A percentile compares a stretch with the other conserved stretches of the same genome.
These are phyloP conservation scores for Dendrobium officinale DNA, from an alignment of 106 monocot genomes.

Conservation along the genomic window DNA sequence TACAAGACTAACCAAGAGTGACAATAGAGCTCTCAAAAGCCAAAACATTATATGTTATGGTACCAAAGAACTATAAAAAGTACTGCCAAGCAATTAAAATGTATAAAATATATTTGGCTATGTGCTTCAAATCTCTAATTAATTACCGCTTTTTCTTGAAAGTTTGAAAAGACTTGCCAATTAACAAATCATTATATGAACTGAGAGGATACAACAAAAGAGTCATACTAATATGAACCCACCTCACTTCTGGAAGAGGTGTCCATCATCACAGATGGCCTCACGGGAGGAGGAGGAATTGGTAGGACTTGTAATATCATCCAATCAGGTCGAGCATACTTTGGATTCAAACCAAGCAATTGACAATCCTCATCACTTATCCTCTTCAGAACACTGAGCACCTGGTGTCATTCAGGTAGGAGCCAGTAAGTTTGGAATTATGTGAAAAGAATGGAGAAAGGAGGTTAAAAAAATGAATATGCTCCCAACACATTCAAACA, in stretches of 20 bases:
- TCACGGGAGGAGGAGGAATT: conserved; percentile 94
- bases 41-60: not conserved
- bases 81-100: not conserved
- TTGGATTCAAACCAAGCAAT: conserved; percentile 85
- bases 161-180: conserved; percentile 2
- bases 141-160: not conserved
- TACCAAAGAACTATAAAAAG: not conserved
- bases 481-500: not conserved
- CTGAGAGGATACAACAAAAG: not conserved
- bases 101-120: not conserved
- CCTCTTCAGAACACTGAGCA: conserved; percentile 90
- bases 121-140: not conserved
- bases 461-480: not conserved
- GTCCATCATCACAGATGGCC: conserved; percentile 99
- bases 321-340: conserved; percentile 99
- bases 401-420: conserved; percentile 30
- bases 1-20: not conserved
- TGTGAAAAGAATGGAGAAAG: not conserved
- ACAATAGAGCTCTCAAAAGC: not conserved
- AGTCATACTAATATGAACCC: not conserved
- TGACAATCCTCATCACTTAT: conserved; percentile 96
- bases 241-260: conserved; percentile 98
- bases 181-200: not conserved
- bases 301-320: conserved; percentile 99
- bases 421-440: not conserved